Percentiles rank a stretch among this genome's conserved stretches.
phyloP scores from a whole-genome alignment of 108 stramenopile species.

The Nannochloropsis granulata region DNA sequence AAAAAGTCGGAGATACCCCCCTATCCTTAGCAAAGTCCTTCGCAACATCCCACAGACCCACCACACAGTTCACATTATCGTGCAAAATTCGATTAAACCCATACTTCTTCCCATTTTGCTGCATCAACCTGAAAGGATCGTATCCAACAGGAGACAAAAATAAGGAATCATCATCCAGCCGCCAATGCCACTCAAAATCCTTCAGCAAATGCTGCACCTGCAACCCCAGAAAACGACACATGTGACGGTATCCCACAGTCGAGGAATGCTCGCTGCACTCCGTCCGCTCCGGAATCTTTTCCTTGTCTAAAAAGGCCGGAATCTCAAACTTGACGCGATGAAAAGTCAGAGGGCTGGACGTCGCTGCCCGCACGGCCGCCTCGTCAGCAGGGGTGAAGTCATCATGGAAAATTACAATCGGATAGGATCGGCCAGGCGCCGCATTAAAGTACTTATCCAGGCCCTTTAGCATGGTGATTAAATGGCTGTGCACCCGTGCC shows the following conservation, averaged over 20 bases:
- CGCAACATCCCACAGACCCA: constrained; percentile 3
- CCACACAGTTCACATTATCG: constrained; percentile 1
- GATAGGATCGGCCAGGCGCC: background rate
- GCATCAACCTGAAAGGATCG: constrained; percentile 3
- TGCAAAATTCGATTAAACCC: background rate
- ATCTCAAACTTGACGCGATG: background rate
- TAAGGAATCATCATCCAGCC: constrained; percentile 1
- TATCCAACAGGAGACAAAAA: constrained; percentile 6
- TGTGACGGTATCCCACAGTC: constrained; percentile 12
- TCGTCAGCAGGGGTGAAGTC: background rate
- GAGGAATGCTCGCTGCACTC: background rate
- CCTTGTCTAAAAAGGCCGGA: background rate
- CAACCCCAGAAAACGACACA: constrained; percentile 8
- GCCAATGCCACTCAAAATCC: constrained; percentile 1
- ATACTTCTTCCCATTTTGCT: background rate
- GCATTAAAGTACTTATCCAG: background rate
- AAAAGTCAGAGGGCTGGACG: background rate
- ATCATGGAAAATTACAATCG: constrained; percentile 10
- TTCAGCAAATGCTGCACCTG: background rate
- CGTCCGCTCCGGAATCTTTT: constrained; percentile 5
- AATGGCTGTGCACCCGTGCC: background rate
- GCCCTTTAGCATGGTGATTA: background rate
- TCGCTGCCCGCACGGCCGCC: background rate
- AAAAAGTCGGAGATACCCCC: background rate
- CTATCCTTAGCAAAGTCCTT: background rate